Evolutionary conservation across 1,139 yeast species (phyloP).

Genomic region (Geotrichum siamense): DNA sequence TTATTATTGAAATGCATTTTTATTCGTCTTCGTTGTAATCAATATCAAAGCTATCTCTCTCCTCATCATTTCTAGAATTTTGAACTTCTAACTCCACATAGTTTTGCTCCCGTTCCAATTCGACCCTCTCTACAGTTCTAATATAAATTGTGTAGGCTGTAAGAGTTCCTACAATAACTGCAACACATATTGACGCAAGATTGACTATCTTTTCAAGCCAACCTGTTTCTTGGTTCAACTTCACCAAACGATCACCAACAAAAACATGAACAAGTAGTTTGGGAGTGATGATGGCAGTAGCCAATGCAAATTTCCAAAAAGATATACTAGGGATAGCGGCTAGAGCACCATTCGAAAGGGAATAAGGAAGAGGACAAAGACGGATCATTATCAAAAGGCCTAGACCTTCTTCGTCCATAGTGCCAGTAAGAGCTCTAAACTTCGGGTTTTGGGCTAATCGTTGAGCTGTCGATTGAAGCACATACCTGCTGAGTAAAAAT

Average conservation of each 20-base stretch:
- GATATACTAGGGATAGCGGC: constrained; percentile 76
- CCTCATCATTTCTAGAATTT: background rate
- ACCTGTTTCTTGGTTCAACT: constrained; percentile 52
- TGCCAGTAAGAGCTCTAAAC: constrained; percentile 68
- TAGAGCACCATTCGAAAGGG: constrained; percentile 85
- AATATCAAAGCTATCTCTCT: constrained; percentile 13
- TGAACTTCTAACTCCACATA: constrained; percentile 9
- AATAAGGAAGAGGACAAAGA: constrained; percentile 87
- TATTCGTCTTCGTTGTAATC: too few species aligned
- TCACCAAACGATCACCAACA: constrained; percentile 70
- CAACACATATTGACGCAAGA: constrained; percentile 51
- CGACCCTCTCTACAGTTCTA: constrained; percentile 10
- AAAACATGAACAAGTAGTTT: constrained; percentile 70
- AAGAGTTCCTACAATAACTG: constrained; percentile 48
- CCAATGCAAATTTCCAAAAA: constrained; percentile 25
- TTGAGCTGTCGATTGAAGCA: constrained; percentile 53
- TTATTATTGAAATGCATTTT: too few species aligned
- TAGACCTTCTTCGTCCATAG: constrained; percentile 61
- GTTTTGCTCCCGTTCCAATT: constrained; percentile 9
- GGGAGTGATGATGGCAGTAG: constrained; percentile 73
- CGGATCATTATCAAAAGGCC: constrained; percentile 63
- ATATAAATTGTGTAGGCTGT: constrained; percentile 69
- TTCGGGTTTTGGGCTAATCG: constrained; percentile 49
- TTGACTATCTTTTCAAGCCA: constrained; percentile 52
- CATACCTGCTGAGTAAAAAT: constrained; percentile 58